Conservation (phyloP, 495 filamentous ascomycete genomes). For the Annulohypoxylon bovei region DNA sequence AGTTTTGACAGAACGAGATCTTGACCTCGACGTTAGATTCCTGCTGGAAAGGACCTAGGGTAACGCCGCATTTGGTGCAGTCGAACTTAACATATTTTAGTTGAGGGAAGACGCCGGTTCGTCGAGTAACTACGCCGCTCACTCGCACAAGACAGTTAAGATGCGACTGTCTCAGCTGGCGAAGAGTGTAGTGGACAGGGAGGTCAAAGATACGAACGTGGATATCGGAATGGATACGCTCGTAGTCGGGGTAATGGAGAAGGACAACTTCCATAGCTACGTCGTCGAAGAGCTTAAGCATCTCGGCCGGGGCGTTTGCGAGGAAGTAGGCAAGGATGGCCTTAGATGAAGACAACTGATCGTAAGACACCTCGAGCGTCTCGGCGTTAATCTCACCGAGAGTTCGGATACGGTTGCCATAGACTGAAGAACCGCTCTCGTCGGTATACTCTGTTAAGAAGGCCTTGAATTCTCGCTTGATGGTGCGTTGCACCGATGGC, state of each 20-base stretch:
- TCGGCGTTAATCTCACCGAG: conserved; percentile 97
- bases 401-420: conserved; percentile 90
- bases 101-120: conserved; percentile 98
- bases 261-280: conserved; percentile 96
- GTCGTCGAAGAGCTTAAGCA: conserved; percentile 95
- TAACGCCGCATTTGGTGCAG: conserved; percentile 91
- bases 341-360: conserved; percentile 86
- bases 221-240: conserved; percentile 97
- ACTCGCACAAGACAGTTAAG: conserved; percentile 97
- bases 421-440: conserved; percentile 85
- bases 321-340: conserved; percentile 98
- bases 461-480: conserved; percentile 95
- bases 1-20: conserved; percentile 96
- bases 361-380: conserved; percentile 94
- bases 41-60: conserved; percentile 95
- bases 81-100: conserved; percentile 98
- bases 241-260: conserved; percentile 96
- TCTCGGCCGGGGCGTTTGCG: conserved; percentile 92
- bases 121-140: conserved; percentile 92
- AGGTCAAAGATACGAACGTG: conserved; percentile 97
- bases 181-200: conserved; percentile 94
- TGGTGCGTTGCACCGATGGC: conserved; percentile 88
- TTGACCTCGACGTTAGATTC: conserved; percentile 96
- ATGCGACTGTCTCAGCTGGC: conserved; percentile 94
- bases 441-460: conserved; percentile 98